These are phyloP conservation scores for Pseudonectria buxi DNA, from an alignment of 2,329 filamentous ascomycete species.

Conservation along the genomic window DNA sequence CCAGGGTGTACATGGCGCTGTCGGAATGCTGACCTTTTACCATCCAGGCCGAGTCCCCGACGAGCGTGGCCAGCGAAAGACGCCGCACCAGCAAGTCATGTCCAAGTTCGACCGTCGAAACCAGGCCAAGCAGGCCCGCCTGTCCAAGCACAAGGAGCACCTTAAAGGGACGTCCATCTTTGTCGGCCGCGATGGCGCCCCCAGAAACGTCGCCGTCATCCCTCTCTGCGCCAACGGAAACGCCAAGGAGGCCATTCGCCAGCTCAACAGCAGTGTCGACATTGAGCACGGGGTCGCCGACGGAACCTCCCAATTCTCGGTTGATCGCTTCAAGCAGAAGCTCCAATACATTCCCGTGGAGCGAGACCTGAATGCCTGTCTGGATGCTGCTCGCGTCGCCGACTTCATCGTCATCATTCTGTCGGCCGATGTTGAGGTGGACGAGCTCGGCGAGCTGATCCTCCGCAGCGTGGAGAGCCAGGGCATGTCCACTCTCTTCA, in stretches of 20 bases:
- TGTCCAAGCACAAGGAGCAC: conserved; percentile 77
- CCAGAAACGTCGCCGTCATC: conserved; percentile 80
- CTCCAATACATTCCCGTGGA: conserved; percentile 75
- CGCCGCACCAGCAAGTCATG: conserved; percentile 93
- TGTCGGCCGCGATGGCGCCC: conserved; percentile 76
- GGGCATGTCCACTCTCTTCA: conserved; percentile 87
- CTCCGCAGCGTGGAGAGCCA: conserved; percentile 85
- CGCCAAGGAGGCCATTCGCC: conserved; percentile 56
- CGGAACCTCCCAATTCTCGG: conserved; percentile 56
- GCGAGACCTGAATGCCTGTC: conserved; percentile 65
- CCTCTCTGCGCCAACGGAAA: conserved; percentile 73
- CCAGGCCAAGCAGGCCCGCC: conserved; percentile 83
- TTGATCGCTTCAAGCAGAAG: conserved; percentile 94
- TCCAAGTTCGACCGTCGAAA: conserved; percentile 94
- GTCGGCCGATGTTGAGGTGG: conserved; percentile 76
- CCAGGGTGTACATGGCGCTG: no score
- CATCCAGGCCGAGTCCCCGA: conserved; percentile 65
- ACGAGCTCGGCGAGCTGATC: conserved; percentile 76
- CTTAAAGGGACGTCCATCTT: conserved; percentile 76
- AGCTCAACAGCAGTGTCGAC: conserved; percentile 73
- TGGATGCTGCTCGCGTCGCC: conserved; percentile 81
- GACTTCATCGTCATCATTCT: conserved; percentile 88
- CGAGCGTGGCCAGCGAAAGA: conserved; percentile 72
- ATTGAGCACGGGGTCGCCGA: conserved; percentile 59
- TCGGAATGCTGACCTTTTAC: conserved; percentile 1